A percentile compares a stretch with the other conserved stretches of the same genome.
These are phyloP conservation scores for Apophysomyces ossiformis DNA, from an alignment of 371 early-diverging fungal genomes.

Conservation along the genomic window DNA sequence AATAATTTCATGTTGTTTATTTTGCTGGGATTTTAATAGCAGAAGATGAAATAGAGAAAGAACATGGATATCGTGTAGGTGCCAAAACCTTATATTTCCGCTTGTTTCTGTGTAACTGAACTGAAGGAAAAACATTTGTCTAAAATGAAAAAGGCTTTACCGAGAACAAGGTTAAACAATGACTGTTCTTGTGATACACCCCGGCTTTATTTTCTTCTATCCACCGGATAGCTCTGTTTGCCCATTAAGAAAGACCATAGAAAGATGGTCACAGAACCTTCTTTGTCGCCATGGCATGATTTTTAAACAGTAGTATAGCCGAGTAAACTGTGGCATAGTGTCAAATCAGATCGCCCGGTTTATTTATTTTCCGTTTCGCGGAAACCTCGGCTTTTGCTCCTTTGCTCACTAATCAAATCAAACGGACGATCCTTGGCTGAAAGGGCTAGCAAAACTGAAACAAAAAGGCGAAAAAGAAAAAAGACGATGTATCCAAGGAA, in stretches of 20 bases:
- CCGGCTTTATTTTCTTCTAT: background rate
- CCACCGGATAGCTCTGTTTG: no score
- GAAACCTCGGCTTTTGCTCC: background rate
- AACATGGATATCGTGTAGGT: no score
- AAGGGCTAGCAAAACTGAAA: no score
- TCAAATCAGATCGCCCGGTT: conserved; percentile 8
- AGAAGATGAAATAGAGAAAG: no score
- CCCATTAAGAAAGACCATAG: background rate
- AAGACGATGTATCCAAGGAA: no score
- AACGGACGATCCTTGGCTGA: no score
- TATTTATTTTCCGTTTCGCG: background rate
- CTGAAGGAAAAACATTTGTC: conserved; percentile 5
- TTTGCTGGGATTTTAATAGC: no score
- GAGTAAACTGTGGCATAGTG: background rate
- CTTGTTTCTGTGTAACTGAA: conserved; percentile 5
- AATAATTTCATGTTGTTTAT: no score
- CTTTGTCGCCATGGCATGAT: background rate
- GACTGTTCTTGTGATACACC: conserved; percentile 1
- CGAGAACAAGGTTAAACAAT: conserved; percentile 9
- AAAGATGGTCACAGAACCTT: background rate
- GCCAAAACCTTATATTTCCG: no score
- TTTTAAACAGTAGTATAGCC: no score
- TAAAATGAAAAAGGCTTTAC: conserved; percentile 10
- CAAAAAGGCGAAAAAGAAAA: no score
- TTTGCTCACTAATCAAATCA: background rate